Evolutionary conservation across 129 eudicot species (phyloP).

Genomic region (Pseudognaphalium luteoalbum): DNA sequence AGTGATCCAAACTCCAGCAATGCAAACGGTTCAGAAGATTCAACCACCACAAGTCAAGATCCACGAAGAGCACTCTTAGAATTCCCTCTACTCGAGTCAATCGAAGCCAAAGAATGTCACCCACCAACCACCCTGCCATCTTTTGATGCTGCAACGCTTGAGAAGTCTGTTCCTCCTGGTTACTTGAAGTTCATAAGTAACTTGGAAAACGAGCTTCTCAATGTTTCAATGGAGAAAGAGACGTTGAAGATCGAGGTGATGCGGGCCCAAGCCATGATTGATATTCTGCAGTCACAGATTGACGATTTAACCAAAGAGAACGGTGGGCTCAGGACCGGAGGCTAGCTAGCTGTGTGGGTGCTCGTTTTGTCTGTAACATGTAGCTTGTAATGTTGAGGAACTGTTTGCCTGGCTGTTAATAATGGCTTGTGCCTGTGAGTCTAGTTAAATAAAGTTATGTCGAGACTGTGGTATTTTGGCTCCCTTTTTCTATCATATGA

Average conservation of each 20-base stretch:
- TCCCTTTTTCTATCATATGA: not conserved
- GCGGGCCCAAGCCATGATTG: constrained; percentile 95
- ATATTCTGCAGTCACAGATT: constrained; percentile 74
- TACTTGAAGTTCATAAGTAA: constrained; percentile 77
- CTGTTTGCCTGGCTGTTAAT: constrained; percentile 18
- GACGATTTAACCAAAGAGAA: constrained; percentile 66
- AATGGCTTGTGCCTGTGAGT: constrained; percentile 26
- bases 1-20: constrained; percentile 61
- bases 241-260: constrained; percentile 85
- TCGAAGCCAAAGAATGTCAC: constrained; percentile 53
- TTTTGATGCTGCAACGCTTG: constrained; percentile 79
- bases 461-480: constrained; percentile 25
- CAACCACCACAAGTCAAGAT: constrained; percentile 68
- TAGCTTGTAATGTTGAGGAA: constrained; percentile 16
- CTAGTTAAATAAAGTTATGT: constrained; percentile 30
- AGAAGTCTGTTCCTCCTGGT: constrained; percentile 89
- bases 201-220: constrained; percentile 69
- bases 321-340: constrained; percentile 51
- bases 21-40: constrained; percentile 76
- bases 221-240: constrained; percentile 88
- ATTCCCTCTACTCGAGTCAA: constrained; percentile 55
- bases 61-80: constrained; percentile 58
- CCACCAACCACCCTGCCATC: constrained; percentile 47
- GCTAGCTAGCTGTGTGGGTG: constrained; percentile 19
- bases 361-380: constrained; percentile 6